These are phyloP conservation scores for Apiotrichum domesticum DNA, from an alignment of 1,284 basidiomycete genomes.

Conservation along the genomic window DNA sequence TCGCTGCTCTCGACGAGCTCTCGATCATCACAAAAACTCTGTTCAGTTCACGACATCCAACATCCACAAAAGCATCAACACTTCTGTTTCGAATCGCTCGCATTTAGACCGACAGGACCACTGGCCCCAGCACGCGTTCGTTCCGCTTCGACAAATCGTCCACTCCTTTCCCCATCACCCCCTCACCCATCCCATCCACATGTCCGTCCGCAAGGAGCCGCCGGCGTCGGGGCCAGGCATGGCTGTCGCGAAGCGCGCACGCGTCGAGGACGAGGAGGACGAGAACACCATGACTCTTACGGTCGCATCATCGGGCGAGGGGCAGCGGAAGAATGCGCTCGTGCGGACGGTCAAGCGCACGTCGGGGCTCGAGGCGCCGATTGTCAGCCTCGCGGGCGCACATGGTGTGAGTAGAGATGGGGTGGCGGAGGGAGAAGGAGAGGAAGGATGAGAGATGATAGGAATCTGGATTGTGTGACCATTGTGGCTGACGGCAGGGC, in stretches of 20 bases:
- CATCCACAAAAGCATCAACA: no score
- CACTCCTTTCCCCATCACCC: neutral
- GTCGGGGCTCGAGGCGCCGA: conserved; percentile 44
- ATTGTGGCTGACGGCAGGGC: conserved; percentile 22
- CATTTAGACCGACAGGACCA: no score
- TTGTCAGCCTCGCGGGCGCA: conserved; percentile 40
- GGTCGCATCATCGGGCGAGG: conserved; percentile 42
- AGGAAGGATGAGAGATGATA: no score
- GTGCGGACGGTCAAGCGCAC: conserved; percentile 43
- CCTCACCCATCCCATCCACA: conserved; percentile 1
- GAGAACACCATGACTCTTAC: conserved; percentile 29
- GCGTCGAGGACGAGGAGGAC: conserved; percentile 38
- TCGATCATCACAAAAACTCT: no score
- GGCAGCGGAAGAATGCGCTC: conserved; percentile 41
- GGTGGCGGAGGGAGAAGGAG: no score
- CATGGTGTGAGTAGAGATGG: conserved; percentile 36
- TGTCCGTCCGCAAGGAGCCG: conserved; percentile 44
- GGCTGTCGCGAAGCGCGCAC: conserved; percentile 44
- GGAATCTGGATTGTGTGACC: no score
- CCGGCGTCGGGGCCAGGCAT: conserved; percentile 33
- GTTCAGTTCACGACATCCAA: no score
- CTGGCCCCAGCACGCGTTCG: no score
- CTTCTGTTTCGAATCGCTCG: no score
- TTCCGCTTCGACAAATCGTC: neutral
- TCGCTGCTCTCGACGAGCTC: no score